These are phyloP conservation scores for Collybiopsis luxurians DNA, from an alignment of 768 basidiomycete genomes.

Conservation along the genomic window DNA sequence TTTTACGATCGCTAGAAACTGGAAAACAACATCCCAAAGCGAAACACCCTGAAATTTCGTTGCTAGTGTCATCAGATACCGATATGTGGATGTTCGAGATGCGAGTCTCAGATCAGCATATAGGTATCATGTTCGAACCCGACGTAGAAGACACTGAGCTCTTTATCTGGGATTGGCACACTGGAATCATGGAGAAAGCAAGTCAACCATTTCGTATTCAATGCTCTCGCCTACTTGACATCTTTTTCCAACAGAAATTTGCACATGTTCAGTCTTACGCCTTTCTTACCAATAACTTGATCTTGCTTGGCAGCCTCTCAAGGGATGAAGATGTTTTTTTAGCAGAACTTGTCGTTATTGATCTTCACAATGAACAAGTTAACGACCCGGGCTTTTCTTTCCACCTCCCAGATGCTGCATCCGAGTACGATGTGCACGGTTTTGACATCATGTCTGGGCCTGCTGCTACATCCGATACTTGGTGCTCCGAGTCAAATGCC, in stretches of 20 bases:
- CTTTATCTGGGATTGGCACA: conserved; percentile 34
- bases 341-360: neutral
- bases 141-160: conserved; percentile 14
- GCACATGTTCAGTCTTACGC: conserved; percentile 27
- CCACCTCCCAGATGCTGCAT: neutral
- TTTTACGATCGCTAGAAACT: conserved; percentile 13
- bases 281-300: conserved; percentile 29
- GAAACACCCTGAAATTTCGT: conserved; percentile 1
- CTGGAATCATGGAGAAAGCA: conserved; percentile 25
- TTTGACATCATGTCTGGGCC: neutral
- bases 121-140: conserved; percentile 24
- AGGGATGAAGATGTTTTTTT: too few species aligned
- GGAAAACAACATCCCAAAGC: conserved; percentile 12
- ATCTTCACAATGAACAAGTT: neutral
- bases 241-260: conserved; percentile 14
- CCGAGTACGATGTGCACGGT: neutral
- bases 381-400: neutral
- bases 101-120: conserved; percentile 26
- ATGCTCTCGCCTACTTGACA: neutral
- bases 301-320: conserved; percentile 16
- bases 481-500: neutral
- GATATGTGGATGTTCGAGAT: conserved; percentile 19
- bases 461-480: neutral
- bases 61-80: neutral
- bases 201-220: neutral